Conservation (phyloP, 78 protist species). For the Andalucia godoyi region DNA sequence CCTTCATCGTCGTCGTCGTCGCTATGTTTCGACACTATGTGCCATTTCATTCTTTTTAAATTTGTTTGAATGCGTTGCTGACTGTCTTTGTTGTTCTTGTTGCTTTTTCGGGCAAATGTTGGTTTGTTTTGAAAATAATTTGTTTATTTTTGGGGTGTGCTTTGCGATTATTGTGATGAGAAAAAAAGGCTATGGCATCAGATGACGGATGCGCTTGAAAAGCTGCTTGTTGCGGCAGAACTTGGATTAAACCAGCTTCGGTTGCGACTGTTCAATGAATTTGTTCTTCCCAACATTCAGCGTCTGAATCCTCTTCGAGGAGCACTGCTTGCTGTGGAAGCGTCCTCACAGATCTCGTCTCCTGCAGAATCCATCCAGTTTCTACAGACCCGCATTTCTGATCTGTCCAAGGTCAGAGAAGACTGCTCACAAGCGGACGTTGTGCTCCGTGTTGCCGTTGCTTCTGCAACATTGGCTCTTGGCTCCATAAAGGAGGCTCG, state of each 20-base stretch:
- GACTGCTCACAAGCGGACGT: conserved; percentile 19
- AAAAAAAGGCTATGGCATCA: not conserved
- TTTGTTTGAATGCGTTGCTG: too few relatives aligned
- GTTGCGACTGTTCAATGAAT: conserved; percentile 27
- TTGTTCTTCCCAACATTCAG: conserved; percentile 45
- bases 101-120: too few relatives aligned
- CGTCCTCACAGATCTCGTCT: conserved; percentile 11
- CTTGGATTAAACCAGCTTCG: conserved; percentile 7
- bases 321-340: conserved; percentile 19
- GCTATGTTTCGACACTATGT: too few relatives aligned
- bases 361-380: not conserved
- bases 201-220: not conserved
- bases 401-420: conserved; percentile 7
- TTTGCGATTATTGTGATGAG: too few relatives aligned
- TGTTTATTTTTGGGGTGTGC: too few relatives aligned
- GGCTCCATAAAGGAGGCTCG: not conserved
- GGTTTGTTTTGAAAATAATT: too few relatives aligned
- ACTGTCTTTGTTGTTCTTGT: too few relatives aligned
- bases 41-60: too few relatives aligned
- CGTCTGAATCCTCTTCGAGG: conserved; percentile 41
- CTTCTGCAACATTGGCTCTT: conserved; percentile 10
- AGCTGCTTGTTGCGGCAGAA: not conserved
- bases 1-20: too few relatives aligned
- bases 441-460: conserved; percentile 18
- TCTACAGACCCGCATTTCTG: not conserved